Base-by-base conservation (phyloP, 2,329 filamentous ascomycete genomes). In the Cladophialophora bantiana region DNA sequence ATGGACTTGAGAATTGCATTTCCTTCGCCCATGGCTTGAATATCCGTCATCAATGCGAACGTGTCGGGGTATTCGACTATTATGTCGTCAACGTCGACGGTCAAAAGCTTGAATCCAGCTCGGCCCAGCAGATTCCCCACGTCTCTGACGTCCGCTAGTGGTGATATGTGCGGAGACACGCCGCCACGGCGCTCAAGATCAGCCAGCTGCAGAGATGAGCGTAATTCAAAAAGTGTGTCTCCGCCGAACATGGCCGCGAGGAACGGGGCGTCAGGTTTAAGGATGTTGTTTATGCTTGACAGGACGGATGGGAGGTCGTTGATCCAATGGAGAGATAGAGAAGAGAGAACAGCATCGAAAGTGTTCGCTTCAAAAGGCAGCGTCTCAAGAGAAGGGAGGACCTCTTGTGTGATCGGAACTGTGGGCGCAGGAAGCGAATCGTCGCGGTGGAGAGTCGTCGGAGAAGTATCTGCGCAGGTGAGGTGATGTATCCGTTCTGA, bases 191-290 rank as follows among this genome's bases (percentile, higher is more conserved):
- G 86, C 75, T 99, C 95, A 74, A 92, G 87, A 78, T 97, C 94
- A 3, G 95, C 94, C 2, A 99, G 85, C 79, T 99, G 95, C 13
- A 99, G 83, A 38, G 93, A 95, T 0, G 94, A 96, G 38, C 95
- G 91, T 62, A 99, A 85, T 82, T 99, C 95, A 76, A 90, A 99
- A 0, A 99, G 84, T 7, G 92, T 94, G 78, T 99, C 95, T 0
- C 95, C 95, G 64, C 95, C 95, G 68, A 97, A 89, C 94, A 99
- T 99, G 71, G 94, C 94, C 13, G 91, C 94, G 55, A 99, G 89
- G 76, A 99, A 97, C 1, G 96, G 93, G 64, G 87, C 86, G 77
- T 99, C 95, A 0, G 94, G 93, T 79, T 96, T 96, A 32, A 99
- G 85, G 38, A 96, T 83, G 71, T 87, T 86, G 82, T 97, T 96